Conservation (phyloP, 2,329 filamentous ascomycete species). For the Fusarium burgessii region DNA sequence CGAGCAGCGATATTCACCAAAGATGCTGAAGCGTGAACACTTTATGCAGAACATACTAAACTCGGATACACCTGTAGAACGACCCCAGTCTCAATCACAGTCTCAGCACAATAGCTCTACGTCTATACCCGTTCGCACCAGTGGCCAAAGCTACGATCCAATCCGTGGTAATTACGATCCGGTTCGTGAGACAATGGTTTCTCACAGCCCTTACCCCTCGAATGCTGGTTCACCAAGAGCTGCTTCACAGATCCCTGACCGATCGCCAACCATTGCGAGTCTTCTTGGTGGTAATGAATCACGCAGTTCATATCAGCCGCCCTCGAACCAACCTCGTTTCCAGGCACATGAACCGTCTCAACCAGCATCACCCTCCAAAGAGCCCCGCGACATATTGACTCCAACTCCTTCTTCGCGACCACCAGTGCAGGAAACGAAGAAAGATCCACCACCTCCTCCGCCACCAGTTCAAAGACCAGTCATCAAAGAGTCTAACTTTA, state of each 20-base stretch:
- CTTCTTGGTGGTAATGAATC: conserved; percentile 69
- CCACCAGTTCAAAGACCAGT: conserved; percentile 51
- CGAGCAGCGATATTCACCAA: conserved; percentile 57
- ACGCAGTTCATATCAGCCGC: conserved; percentile 44
- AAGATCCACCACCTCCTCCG: conserved; percentile 53
- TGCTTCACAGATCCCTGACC: conserved; percentile 51
- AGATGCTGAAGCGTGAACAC: conserved; percentile 64
- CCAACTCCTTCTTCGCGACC: conserved; percentile 52
- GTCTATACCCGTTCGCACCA: conserved; percentile 67
- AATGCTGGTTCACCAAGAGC: conserved; percentile 64
- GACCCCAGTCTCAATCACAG: conserved; percentile 38
- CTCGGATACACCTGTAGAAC: conserved; percentile 54
- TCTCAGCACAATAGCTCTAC: conserved; percentile 56
- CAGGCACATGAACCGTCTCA: conserved; percentile 54
- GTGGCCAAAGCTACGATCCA: conserved; percentile 89
- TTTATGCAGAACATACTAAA: conserved; percentile 69
- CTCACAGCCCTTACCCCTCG: conserved; percentile 61
- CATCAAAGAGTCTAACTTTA: conserved; percentile 55
- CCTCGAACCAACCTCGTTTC: conserved; percentile 48
- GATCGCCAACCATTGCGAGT: conserved; percentile 89
- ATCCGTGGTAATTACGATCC: conserved; percentile 82
- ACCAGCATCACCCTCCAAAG: conserved; percentile 59
- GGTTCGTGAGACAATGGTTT: conserved; percentile 70
- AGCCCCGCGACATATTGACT: conserved; percentile 50
- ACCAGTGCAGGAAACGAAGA: conserved; percentile 53